Percentiles rank a stretch among this genome's conserved stretches.
phyloP scores from a whole-genome alignment of 129 eudicot genomes.

The Pittosporum tobira region DNA sequence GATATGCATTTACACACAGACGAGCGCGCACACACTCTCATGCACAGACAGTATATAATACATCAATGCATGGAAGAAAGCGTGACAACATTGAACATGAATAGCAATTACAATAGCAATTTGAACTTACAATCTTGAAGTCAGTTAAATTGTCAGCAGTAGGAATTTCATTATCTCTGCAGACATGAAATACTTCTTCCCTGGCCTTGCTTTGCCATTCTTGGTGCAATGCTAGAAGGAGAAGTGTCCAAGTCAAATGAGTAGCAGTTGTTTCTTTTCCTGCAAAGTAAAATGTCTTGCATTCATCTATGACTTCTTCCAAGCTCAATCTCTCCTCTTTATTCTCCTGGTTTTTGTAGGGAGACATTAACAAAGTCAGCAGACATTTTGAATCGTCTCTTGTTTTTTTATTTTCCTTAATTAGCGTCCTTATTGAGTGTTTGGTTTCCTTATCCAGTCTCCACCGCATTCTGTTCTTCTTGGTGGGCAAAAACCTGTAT shows the following conservation, averaged over 20 bases:
- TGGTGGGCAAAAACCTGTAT: conserved; percentile 75
- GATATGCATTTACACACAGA: too few species aligned
- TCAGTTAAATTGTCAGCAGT: conserved; percentile 35
- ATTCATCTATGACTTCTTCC: conserved; percentile 54
- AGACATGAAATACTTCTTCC: conserved; percentile 35
- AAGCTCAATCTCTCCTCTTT: conserved; percentile 29
- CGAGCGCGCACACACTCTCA: too few species aligned
- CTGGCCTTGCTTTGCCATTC: conserved; percentile 64
- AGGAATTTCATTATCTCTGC: conserved; percentile 21
- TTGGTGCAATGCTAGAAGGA: conserved; percentile 45
- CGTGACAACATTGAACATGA: too few species aligned
- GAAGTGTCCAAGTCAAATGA: conserved; percentile 49
- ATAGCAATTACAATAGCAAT: background rate
- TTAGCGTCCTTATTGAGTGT: conserved; percentile 37
- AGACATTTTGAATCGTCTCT: conserved; percentile 31
- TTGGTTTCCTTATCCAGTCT: conserved; percentile 63
- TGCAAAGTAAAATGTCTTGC: conserved; percentile 74
- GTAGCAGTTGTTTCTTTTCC: conserved; percentile 71
- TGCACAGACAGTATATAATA: background rate
- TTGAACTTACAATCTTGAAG: conserved; percentile 47
- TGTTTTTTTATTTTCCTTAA: conserved; percentile 23
- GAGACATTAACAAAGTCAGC: conserved; percentile 42
- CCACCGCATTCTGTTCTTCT: conserved; percentile 56
- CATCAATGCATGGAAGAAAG: background rate
- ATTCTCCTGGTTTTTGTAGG: conserved; percentile 35